Evolutionary conservation across 2,329 filamentous ascomycete species (phyloP).

Genomic region (Aphanoascus verrucosus): DNA sequence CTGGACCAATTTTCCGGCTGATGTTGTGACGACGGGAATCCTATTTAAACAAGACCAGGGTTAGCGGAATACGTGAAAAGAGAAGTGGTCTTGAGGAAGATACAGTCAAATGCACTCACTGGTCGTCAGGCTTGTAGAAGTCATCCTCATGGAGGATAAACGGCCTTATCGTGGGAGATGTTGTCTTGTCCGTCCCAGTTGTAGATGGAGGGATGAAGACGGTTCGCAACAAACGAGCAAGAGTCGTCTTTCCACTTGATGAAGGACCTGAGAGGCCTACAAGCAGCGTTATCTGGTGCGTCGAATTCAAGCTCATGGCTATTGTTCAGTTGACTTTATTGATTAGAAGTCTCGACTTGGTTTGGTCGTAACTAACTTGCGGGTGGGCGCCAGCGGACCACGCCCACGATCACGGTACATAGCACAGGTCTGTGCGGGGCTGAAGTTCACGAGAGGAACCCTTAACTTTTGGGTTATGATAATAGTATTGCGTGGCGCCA

Average conservation of each 20-base stretch:
- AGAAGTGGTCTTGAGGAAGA: not conserved
- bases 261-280: constrained; percentile 81
- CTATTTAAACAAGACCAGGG: constrained; percentile 17
- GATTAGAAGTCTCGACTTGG: no score
- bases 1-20: constrained; percentile 47
- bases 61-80: not conserved
- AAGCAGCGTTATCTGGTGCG: constrained; percentile 10
- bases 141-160: constrained; percentile 94
- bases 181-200: not conserved
- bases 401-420: no score
- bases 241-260: constrained; percentile 88
- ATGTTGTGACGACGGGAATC: constrained; percentile 39
- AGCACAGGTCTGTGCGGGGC: no score
- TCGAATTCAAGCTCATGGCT: not conserved
- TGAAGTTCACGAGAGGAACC: no score
- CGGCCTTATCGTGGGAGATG: constrained; percentile 19
- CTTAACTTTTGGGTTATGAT: no score
- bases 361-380: no score
- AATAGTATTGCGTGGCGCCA: no score
- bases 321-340: no score
- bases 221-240: constrained; percentile 71
- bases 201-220: constrained; percentile 50
- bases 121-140: constrained; percentile 73
- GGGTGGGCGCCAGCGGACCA: no score
- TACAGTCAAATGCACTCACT: constrained; percentile 37